Base-by-base conservation (phyloP, 345 rosid genomes). In the Salix brachista region DNA sequence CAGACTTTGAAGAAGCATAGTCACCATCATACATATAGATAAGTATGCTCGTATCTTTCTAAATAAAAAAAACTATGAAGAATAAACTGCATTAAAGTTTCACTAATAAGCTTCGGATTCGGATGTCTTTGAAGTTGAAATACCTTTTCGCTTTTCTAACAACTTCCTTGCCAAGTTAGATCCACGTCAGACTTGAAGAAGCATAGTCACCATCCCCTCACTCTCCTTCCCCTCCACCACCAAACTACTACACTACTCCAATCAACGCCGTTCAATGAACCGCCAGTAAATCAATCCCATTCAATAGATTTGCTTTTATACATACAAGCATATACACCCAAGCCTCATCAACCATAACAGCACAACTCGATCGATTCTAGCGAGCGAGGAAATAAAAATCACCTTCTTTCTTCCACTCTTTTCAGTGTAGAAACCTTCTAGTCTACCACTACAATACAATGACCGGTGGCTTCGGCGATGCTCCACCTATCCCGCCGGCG, bases 391-490 rank as follows among this genome's bases (percentile, higher is more conserved):
- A n/a, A 56, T n/a, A 8, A 41, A 41, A 41, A 11, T 41, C 46
- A 41, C 19, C 32, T 65, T 19, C 68, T 30, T 16, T 19, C 17
- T 61, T 37, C 21, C 34, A 11, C 52, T 44, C 25, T 41, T 25
- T 37, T n/a, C 54, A 44, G 71, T 41, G 21, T 65, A 32, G 67
- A 65, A 25, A 36, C 18, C 52, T 46, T 12, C 52, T 11, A 58
- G 62, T 58, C 14, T 58, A 58, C 62, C 28, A n/a, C 13, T 9
- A 58, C 25, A 58, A 73, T 64, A 10, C 82, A 18, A 92, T 92
- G 97, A 52, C 86, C 72, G 85, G 91, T 75, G 89, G 89, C 72
- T 91, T 92, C 54, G 91, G 81, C 17, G 86, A 88, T 52, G 76
- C 79, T 82, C 87, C 89, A 50, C 80, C 81, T 72, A 11, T 19